Conservation (phyloP, 805 yeast species). For the Scheffersomyces ergatensis region DNA sequence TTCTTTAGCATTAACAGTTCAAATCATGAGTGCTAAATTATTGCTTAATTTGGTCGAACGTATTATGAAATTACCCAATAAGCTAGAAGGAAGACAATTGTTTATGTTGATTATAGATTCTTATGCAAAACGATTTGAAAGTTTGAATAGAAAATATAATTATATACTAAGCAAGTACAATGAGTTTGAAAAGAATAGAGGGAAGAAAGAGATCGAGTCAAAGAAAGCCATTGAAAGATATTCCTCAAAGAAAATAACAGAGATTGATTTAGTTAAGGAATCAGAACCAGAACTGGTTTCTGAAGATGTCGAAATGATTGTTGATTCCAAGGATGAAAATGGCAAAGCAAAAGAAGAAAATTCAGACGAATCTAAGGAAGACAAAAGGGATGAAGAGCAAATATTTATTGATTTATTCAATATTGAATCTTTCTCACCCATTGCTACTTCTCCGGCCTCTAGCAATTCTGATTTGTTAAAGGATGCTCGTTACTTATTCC, state of each 20-base stretch:
- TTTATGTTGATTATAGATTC: conserved; percentile 85
- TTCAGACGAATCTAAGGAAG: not conserved
- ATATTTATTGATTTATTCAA: conserved; percentile 28
- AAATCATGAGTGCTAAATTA: conserved; percentile 93
- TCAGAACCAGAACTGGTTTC: conserved; percentile 2
- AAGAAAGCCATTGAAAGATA: conserved; percentile 40
- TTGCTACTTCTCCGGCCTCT: conserved; percentile 50
- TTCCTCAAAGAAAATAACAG: conserved; percentile 20
- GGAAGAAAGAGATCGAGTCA: conserved; percentile 38
- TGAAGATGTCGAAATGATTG: conserved; percentile 9
- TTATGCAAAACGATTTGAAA: conserved; percentile 75
- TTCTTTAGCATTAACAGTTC: conserved; percentile 82
- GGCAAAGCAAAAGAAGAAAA: not conserved
- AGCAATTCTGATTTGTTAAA: conserved; percentile 66
- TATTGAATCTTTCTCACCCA: conserved; percentile 49
- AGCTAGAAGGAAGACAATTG: conserved; percentile 78
- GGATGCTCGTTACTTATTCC: conserved; percentile 84
- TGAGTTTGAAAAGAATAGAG: conserved; percentile 44
- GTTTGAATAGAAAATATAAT: conserved; percentile 69
- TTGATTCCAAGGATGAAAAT: conserved; percentile 4
- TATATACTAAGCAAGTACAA: conserved; percentile 63
- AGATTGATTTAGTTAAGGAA: conserved; percentile 24
- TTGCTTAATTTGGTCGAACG: conserved; percentile 85
- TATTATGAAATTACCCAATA: conserved; percentile 76
- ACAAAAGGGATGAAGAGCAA: conserved; percentile 6